Evolutionary conservation across 768 basidiomycete species (phyloP).

Genomic region (Leucosporidium creatinivorum): DNA sequence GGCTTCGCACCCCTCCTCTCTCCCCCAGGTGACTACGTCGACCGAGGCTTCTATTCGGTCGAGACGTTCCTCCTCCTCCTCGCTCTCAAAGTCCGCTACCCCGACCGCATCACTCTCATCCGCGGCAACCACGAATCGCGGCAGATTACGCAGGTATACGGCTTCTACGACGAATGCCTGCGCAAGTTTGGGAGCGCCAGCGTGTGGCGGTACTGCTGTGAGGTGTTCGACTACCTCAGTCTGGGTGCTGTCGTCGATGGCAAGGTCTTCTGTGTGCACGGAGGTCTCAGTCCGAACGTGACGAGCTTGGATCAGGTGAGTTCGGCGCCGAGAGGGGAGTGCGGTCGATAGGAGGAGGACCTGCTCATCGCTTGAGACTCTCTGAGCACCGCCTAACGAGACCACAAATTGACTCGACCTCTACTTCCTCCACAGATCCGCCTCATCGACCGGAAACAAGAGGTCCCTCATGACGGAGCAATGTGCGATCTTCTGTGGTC

Average conservation of each 20-base stretch:
- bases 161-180: slow-evolving; percentile 76
- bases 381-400: background rate
- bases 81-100: slow-evolving; percentile 90
- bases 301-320: slow-evolving; percentile 77
- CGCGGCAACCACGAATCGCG: slow-evolving; percentile 96
- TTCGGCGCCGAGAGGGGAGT: background rate
- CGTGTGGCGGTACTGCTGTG: slow-evolving; percentile 97
- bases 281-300: slow-evolving; percentile 84
- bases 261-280: slow-evolving; percentile 93
- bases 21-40: slow-evolving; percentile 83
- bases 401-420: background rate
- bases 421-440: slow-evolving; percentile 56
- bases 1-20: background rate
- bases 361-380: background rate
- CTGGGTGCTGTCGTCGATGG: slow-evolving; percentile 95
- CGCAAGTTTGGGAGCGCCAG: slow-evolving; percentile 87
- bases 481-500: slow-evolving; percentile 99
- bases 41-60: slow-evolving; percentile 92
- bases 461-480: slow-evolving; percentile 95
- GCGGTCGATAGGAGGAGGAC: background rate
- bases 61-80: slow-evolving; percentile 92
- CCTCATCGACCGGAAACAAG: slow-evolving; percentile 88
- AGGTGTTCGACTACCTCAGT: slow-evolving; percentile 95
- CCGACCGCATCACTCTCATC: slow-evolving; percentile 92
- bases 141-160: slow-evolving; percentile 77